A percentile compares a stretch with the other conserved stretches of the same genome.
Evolutionary conservation across 2,329 filamentous ascomycete genomes (phyloP).

Genomic region (Emericellopsis cladophorae): DNA sequence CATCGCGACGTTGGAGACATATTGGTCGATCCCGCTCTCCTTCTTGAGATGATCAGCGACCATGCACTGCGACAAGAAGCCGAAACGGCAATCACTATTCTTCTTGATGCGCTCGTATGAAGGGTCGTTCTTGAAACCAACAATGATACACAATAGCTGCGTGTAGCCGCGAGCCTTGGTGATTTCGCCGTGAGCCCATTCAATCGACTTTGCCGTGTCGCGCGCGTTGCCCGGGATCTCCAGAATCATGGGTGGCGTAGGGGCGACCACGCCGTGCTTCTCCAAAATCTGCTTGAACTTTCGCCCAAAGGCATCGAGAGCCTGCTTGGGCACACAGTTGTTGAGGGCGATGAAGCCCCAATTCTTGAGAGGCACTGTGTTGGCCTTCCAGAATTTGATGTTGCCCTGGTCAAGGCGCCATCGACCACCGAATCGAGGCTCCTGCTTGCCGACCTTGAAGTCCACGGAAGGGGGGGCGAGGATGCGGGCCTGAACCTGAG

Average conservation of each 20-base stretch:
- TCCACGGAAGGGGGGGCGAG: conserved; percentile 59
- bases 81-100: conserved; percentile 72
- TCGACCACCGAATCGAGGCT: conserved; percentile 54
- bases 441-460: conserved; percentile 42
- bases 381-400: conserved; percentile 59
- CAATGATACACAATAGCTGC: conserved; percentile 68
- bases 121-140: conserved; percentile 57
- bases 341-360: conserved; percentile 68
- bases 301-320: conserved; percentile 17
- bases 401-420: conserved; percentile 66
- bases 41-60: not conserved
- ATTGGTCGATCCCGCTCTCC: conserved; percentile 50
- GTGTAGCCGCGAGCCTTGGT: conserved; percentile 45
- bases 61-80: conserved; percentile 72
- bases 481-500: conserved; percentile 56
- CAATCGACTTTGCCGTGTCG: conserved; percentile 37
- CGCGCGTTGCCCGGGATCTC: conserved; percentile 15
- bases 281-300: conserved; percentile 32
- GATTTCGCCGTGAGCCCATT: conserved; percentile 27
- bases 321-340: conserved; percentile 30
- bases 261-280: conserved; percentile 34
- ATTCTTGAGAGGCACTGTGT: conserved; percentile 46
- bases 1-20: conserved; percentile 89
- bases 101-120: conserved; percentile 83
- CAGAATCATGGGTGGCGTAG: conserved; percentile 18